Base-by-base conservation (phyloP, 108 stramenopile species). In the Nitzschia sp. region DNA sequence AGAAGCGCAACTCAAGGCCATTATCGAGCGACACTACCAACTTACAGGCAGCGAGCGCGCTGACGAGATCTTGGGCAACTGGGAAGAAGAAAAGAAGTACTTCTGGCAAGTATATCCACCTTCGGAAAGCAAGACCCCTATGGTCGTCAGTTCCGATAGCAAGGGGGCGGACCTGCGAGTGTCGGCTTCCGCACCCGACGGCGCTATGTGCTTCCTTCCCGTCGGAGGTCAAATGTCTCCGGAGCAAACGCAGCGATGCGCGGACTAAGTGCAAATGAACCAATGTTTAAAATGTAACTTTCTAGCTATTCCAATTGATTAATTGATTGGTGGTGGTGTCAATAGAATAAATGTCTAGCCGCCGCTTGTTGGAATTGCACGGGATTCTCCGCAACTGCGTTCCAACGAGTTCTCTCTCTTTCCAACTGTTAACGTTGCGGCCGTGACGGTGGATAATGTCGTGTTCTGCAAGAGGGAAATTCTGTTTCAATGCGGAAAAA, bases 61-160 rank as follows among this genome's bases (percentile, higher is more conserved):
- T 18, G 81, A 89, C 54, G 76, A 81, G 23, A 87, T 98, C 59
- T 82, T 98, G 60, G 82, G 82, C 56, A 84, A 95, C 69, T 98
- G 92, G 92, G 90, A 91, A 4, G 71, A 78, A 27, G 78, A 83
- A 57, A 80, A 93, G 33, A 72, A 59, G 6, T 83, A 92, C 66
- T 98, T 98, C 82, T 89, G 89, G 81, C 92, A 97, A 75, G 84
- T 98, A 8, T 94, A 88, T 54, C 92, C 92, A 21, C 92, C 92
- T 17, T 91, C 92, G 6, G 92, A 94, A 59, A 80, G 79, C 42
- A 68, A 82, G 48, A 82, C 75, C 58, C 63, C 91, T 61, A 59
- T 88, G 31, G 74, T 93, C 31, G 73, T 78, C 26, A 74, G 51
- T 18, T 63, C 59, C 17, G 76, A 82, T 18, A 76, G 72, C 54